Evolutionary conservation across 805 yeast genomes (phyloP).

Genomic region (Candida adriatica): DNA sequence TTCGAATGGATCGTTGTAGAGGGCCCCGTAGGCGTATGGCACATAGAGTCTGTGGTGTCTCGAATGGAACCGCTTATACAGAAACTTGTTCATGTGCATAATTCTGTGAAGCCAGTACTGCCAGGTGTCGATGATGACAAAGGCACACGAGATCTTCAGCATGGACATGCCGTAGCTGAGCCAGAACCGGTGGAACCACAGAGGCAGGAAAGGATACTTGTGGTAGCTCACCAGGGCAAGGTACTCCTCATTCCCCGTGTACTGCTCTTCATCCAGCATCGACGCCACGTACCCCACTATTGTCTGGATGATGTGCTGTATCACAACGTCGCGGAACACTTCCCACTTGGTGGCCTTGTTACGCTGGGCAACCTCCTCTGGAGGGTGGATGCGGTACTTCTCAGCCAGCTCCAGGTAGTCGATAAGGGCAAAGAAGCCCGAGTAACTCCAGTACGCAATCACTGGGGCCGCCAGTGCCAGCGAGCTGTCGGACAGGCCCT

Average conservation of each 20-base stretch:
- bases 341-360: conserved; percentile 67
- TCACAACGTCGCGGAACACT: conserved; percentile 73
- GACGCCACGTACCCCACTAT: conserved; percentile 54
- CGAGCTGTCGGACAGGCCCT: conserved; percentile 64
- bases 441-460: conserved; percentile 75
- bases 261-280: conserved; percentile 48
- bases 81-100: conserved; percentile 76
- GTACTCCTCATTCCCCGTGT: conserved; percentile 44
- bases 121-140: conserved; percentile 86
- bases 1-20: conserved; percentile 90
- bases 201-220: conserved; percentile 33
- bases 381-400: conserved; percentile 83
- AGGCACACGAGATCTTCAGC: conserved; percentile 53
- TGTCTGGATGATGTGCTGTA: conserved; percentile 84
- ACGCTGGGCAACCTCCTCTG: conserved; percentile 70
- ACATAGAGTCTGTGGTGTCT: conserved; percentile 92
- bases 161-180: conserved; percentile 63
- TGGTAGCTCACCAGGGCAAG: conserved; percentile 38
- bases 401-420: conserved; percentile 76
- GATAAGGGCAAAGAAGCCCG: conserved; percentile 64
- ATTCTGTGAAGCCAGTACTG: conserved; percentile 84
- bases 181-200: conserved; percentile 37
- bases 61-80: conserved; percentile 83
- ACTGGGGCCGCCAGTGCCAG: conserved; percentile 73
- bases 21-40: conserved; percentile 95